A percentile compares a stretch with the other conserved stretches of the same genome.
Evolutionary conservation across 1,284 basidiomycete genomes (phyloP).

Genomic region (Sphaerobolus stellatus): DNA sequence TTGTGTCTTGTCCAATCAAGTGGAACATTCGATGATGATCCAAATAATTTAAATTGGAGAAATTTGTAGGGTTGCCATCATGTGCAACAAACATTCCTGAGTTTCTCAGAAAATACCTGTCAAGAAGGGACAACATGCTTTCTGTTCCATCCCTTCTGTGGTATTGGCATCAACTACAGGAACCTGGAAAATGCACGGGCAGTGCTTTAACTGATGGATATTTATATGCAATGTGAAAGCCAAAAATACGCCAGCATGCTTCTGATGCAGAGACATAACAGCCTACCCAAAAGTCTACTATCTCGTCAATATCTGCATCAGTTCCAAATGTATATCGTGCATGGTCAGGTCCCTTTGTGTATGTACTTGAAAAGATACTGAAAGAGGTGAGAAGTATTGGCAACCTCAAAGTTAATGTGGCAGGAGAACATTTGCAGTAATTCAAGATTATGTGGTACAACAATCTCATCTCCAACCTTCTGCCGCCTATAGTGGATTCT

Average conservation of each 20-base stretch:
- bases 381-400: slow-evolving; percentile 32
- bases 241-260: slow-evolving; percentile 36
- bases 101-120: slow-evolving; percentile 32
- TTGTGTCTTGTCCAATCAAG: slow-evolving; percentile 14
- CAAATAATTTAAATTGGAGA: slow-evolving; percentile 22
- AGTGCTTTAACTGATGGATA: slow-evolving; percentile 32
- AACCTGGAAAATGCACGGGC: slow-evolving; percentile 29
- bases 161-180: slow-evolving; percentile 21
- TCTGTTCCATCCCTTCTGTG: slow-evolving; percentile 8
- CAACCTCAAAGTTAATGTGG: slow-evolving; percentile 39
- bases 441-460: slow-evolving; percentile 33
- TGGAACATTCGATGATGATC: slow-evolving; percentile 27
- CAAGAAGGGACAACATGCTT: slow-evolving; percentile 24
- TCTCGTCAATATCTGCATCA: slow-evolving; percentile 28
- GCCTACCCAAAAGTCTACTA: slow-evolving; percentile 32
- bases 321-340: slow-evolving; percentile 5
- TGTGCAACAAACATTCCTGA: slow-evolving; percentile 15
- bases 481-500: slow-evolving; percentile 28
- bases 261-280: slow-evolving; percentile 36
- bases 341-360: slow-evolving; percentile 34
- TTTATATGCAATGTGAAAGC: slow-evolving; percentile 33
- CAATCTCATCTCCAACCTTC: slow-evolving; percentile 23
- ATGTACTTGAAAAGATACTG: slow-evolving; percentile 43
- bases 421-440: slow-evolving; percentile 31
- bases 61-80: slow-evolving; percentile 9